Evolutionary conservation across 1,139 yeast genomes (phyloP).

Genomic region (Lodderomyces theae): DNA sequence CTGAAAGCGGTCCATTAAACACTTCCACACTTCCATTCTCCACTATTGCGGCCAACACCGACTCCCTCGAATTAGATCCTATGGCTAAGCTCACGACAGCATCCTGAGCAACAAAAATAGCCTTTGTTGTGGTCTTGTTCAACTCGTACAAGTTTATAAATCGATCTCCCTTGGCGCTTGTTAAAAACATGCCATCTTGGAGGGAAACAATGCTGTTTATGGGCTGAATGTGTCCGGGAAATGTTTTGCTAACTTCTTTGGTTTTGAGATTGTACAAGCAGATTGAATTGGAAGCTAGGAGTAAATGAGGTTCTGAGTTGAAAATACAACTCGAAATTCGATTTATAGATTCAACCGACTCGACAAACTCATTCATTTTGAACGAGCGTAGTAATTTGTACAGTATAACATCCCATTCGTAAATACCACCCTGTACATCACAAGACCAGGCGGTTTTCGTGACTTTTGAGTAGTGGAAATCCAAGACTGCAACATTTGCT

Average conservation of each 20-base stretch:
- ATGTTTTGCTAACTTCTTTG: constrained; percentile 41
- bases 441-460: constrained; percentile 58
- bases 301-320: constrained; percentile 42
- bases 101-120: constrained; percentile 66
- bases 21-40: constrained; percentile 70
- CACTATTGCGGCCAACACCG: constrained; percentile 54
- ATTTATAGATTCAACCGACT: constrained; percentile 32
- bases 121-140: constrained; percentile 35
- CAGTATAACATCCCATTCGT: constrained; percentile 59
- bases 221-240: constrained; percentile 75
- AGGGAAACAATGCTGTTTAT: constrained; percentile 47
- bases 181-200: constrained; percentile 45
- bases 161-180: constrained; percentile 75
- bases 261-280: constrained; percentile 45
- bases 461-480: constrained; percentile 43
- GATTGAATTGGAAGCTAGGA: constrained; percentile 65
- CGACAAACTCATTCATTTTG: constrained; percentile 37
- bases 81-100: constrained; percentile 36
- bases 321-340: constrained; percentile 35
- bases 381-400: constrained; percentile 43
- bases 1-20: constrained; percentile 53
- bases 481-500: constrained; percentile 51
- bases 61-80: constrained; percentile 23
- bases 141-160: constrained; percentile 70
- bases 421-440: constrained; percentile 59